Base-by-base conservation (phyloP, 2,329 filamentous ascomycete species). In the Penicillium hesseltinei region DNA sequence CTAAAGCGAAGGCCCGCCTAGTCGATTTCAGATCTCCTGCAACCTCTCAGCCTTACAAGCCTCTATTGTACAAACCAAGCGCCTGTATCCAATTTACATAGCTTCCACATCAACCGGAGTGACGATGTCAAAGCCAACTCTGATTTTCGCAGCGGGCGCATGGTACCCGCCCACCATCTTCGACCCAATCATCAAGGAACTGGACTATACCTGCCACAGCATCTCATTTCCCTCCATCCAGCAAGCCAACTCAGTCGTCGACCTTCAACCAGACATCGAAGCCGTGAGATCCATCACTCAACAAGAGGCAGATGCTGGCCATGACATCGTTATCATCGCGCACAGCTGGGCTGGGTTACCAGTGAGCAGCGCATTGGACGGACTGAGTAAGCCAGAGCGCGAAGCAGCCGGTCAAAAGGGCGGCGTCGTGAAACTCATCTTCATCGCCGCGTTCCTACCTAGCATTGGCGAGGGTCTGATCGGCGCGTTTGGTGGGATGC, bases 321-420 rank as follows among this genome's bases (percentile, higher is more conserved):
- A 62, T 19, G 66, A 73, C 7, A 63, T 75, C 7, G 58, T 74
- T 17, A 44, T 75, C 5, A 51, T 75, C 6, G 61, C 65, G 27
- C 73, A 75, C 63, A 75, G 73, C 57, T 75, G 74, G 69, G 67
- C 72, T 5, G 71, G 72, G 2, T 54, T 75, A 10, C 73, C 73
- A 0, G 73, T 73, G 17, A 75, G 66, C 60, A 72, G 72, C 56
- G 68, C 69, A 2, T 57, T 74, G 1, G 61, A 69, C 11, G 72
- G 71, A 1, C 66, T 77, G 25, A 68, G 67, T 31, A 71, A 69
- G 42, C 38, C 58, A 3, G 66, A 70, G 17, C 64, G 71, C 9
- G 57, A 70, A 50, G 46, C 61, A 21, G 56, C 57, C 17, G 69
- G 69, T 4, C 63, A 70, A 44, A 47, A 54, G 1, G 73, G 73